These are phyloP conservation scores for Sporothrix pseudoabietina DNA, from an alignment of 2,329 filamentous ascomycete genomes.

Conservation along the genomic window DNA sequence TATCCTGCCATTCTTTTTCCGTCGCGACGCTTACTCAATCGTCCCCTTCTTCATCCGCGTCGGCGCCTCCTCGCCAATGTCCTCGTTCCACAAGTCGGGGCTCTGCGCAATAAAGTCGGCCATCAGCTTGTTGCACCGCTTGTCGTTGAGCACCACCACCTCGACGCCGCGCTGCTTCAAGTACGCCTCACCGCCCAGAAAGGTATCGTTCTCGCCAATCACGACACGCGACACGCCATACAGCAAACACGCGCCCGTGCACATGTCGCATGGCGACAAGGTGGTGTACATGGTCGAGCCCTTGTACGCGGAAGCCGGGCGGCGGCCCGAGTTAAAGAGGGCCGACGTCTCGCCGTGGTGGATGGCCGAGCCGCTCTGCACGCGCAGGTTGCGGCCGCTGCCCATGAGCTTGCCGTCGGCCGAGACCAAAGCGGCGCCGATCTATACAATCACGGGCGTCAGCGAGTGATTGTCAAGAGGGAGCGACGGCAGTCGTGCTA, in stretches of 20 bases:
- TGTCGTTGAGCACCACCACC: constrained; percentile 68
- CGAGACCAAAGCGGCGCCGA: constrained; percentile 63
- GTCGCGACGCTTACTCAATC: not conserved
- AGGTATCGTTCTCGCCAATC: constrained; percentile 76
- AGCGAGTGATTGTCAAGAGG: not conserved
- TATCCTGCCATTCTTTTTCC: not conserved
- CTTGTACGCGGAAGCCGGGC: constrained; percentile 67
- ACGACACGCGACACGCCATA: constrained; percentile 75
- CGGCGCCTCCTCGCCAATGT: constrained; percentile 55
- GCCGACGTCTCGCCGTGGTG: constrained; percentile 74
- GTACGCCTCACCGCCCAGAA: constrained; percentile 72
- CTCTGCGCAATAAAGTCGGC: constrained; percentile 70
- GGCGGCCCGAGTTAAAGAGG: constrained; percentile 72
- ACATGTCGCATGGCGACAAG: constrained; percentile 79
- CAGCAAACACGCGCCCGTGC: constrained; percentile 74
- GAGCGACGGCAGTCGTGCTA: not conserved
- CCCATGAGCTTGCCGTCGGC: constrained; percentile 71
- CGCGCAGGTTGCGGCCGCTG: constrained; percentile 72
- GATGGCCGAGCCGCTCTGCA: constrained; percentile 70
- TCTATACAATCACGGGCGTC: constrained; percentile 41
- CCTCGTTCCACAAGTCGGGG: constrained; percentile 70
- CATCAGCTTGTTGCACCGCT: constrained; percentile 70
- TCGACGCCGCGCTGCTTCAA: constrained; percentile 68
- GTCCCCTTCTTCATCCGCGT: constrained; percentile 45
- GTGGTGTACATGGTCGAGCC: constrained; percentile 81